phyloP scores from a whole-genome alignment of 1,284 basidiomycete species.

The Meripilus lineatus region DNA sequence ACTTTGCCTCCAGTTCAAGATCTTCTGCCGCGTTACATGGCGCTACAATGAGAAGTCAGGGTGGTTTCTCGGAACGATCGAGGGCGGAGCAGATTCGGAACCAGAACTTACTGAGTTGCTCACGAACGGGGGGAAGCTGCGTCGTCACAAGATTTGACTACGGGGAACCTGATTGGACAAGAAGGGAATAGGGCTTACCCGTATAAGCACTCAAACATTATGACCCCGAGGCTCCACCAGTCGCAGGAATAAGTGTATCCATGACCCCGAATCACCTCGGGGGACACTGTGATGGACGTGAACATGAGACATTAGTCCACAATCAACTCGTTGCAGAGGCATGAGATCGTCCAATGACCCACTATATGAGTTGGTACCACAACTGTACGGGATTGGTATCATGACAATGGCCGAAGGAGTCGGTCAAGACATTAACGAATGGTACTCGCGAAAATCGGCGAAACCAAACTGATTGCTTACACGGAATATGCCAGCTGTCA shows the following conservation, averaged over 20 bases:
- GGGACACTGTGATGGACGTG: slow-evolving; percentile 62
- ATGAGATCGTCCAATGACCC: slow-evolving; percentile 24
- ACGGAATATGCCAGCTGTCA: slow-evolving; percentile 87
- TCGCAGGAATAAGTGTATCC: slow-evolving; percentile 95
- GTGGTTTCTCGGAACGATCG: slow-evolving; percentile 1
- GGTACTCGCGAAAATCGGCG: slow-evolving; percentile 1
- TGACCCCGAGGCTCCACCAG: slow-evolving; percentile 97
- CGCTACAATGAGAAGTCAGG: slow-evolving; percentile 40
- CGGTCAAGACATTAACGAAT: too few species aligned
- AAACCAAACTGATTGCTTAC: slow-evolving; percentile 41
- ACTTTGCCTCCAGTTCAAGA: slow-evolving; percentile 87
- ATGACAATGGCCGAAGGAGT: too few species aligned
- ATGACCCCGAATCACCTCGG: slow-evolving; percentile 90
- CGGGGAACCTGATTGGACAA: slow-evolving; percentile 14
- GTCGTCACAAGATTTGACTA: slow-evolving; percentile 13
- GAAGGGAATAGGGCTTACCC: slow-evolving; percentile 49
- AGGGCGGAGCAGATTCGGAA: neutral
- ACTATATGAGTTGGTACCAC: slow-evolving; percentile 91
- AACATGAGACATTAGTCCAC: neutral
- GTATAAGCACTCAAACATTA: slow-evolving; percentile 88
- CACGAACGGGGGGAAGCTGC: slow-evolving; percentile 89
- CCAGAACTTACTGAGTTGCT: slow-evolving; percentile 71
- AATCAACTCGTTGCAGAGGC: too few species aligned
- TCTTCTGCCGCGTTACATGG: slow-evolving; percentile 87
- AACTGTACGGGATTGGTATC: too few species aligned